phyloP scores from a whole-genome alignment of 2,329 filamentous ascomycete genomes.

The Alternaria viburni region DNA sequence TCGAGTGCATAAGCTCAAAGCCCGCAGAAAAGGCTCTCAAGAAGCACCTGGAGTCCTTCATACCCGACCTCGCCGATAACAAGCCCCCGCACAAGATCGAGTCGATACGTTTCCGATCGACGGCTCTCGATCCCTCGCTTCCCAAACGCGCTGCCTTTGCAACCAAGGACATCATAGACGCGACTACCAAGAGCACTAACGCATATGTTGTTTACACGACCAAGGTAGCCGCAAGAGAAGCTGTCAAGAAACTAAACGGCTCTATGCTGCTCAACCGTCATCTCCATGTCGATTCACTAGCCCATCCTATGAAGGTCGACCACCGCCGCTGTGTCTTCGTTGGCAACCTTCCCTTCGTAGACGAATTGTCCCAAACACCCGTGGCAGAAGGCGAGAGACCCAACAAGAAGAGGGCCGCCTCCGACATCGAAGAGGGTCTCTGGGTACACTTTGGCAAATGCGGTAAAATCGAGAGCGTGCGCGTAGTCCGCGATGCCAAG shows the following conservation, averaged over 20 bases:
- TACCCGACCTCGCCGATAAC: slow-evolving; percentile 59
- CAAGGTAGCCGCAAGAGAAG: slow-evolving; percentile 74
- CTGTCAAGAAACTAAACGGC: slow-evolving; percentile 80
- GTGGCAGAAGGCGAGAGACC: slow-evolving; percentile 68
- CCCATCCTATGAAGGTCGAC: slow-evolving; percentile 82
- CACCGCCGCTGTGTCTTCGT: slow-evolving; percentile 94
- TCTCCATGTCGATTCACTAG: slow-evolving; percentile 86
- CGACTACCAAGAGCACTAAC: slow-evolving; percentile 91
- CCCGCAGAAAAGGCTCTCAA: slow-evolving; percentile 78
- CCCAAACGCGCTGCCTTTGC: slow-evolving; percentile 96
- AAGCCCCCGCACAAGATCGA: slow-evolving; percentile 74
- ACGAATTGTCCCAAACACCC: slow-evolving; percentile 78
- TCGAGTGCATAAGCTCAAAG: slow-evolving; percentile 81
- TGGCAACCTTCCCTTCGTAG: slow-evolving; percentile 94
- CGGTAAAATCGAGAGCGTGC: slow-evolving; percentile 89
- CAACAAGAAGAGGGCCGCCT: slow-evolving; percentile 71
- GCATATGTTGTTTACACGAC: slow-evolving; percentile 92
- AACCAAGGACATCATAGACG: slow-evolving; percentile 86
- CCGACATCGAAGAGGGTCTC: slow-evolving; percentile 90
- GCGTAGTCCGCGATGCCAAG: slow-evolving; percentile 85
- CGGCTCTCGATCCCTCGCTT: slow-evolving; percentile 79
- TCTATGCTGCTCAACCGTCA: slow-evolving; percentile 84
- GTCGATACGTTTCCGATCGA: slow-evolving; percentile 92
- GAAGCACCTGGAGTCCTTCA: slow-evolving; percentile 77
- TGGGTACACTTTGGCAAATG: slow-evolving; percentile 80